Conservation (phyloP, 208 protist genomes). For the Trypanosoma avium region DNA sequence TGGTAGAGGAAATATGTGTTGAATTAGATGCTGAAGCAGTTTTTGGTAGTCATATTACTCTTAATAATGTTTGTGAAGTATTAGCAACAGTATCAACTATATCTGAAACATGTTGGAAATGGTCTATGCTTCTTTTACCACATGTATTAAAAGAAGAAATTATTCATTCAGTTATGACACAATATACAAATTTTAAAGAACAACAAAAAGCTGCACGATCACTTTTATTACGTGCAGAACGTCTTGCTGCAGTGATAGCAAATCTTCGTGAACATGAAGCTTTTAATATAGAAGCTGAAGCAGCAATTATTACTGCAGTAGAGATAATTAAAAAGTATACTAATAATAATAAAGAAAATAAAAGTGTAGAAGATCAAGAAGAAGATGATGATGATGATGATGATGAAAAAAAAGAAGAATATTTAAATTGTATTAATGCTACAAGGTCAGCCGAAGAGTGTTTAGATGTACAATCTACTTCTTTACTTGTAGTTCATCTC, state of each 20-base stretch:
- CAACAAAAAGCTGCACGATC: not conserved
- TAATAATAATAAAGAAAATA: too few species aligned
- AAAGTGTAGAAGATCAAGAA: not conserved
- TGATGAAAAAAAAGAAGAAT: not conserved
- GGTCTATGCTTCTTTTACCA: constrained; percentile 32
- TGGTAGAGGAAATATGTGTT: constrained; percentile 51
- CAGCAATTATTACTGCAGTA: too few species aligned
- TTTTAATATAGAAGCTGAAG: not conserved
- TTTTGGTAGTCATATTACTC: constrained; percentile 43
- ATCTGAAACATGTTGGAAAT: constrained; percentile 41
- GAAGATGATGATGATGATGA: not conserved
- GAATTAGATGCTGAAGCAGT: constrained; percentile 37
- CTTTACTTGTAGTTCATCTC: constrained; percentile 39
- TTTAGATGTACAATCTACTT: constrained; percentile 36
- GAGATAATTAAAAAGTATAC: too few species aligned
- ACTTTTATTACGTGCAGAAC: not conserved
- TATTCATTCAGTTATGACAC: constrained; percentile 5
- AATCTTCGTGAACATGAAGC: constrained; percentile 10
- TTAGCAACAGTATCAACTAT: constrained; percentile 35
- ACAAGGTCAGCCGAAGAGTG: constrained; percentile 16
- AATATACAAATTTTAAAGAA: constrained; percentile 11
- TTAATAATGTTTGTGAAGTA: constrained; percentile 37
- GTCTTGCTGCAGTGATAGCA: constrained; percentile 6
- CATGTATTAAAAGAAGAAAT: constrained; percentile 17
- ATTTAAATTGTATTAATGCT: not conserved